These are phyloP conservation scores for Lachancea thermotolerans DNA, from an alignment of 805 yeast genomes.

Conservation along the genomic window DNA sequence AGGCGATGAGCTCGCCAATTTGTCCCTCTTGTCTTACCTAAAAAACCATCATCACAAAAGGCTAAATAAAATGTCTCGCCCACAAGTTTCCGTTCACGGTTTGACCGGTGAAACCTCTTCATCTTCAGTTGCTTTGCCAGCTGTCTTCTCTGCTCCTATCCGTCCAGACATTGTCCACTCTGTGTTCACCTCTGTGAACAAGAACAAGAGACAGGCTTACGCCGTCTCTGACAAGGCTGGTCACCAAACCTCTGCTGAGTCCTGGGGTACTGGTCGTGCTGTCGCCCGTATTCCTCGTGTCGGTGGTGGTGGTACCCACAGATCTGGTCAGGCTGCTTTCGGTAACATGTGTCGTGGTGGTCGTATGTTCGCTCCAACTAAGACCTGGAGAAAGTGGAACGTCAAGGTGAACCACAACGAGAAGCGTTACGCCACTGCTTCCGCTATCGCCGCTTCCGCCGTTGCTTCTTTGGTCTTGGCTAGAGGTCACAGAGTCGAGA, in stretches of 20 bases:
- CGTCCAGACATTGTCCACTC: conserved; percentile 99
- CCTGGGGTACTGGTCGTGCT: conserved; percentile 99
- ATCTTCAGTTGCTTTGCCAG: conserved; percentile 87
- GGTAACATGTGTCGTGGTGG: conserved; percentile 99
- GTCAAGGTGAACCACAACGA: conserved; percentile 99
- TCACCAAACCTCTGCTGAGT: conserved; percentile 99
- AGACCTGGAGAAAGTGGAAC: conserved; percentile 99
- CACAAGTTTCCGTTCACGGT: conserved; percentile 94
- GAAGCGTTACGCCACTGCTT: conserved; percentile 99
- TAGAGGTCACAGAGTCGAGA: conserved; percentile 99
- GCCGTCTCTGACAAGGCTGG: conserved; percentile 99
- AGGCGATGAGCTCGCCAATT: not conserved
- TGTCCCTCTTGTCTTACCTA: not conserved
- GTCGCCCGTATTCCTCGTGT: conserved; percentile 99
- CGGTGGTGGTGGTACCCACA: conserved; percentile 99
- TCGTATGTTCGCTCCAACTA: conserved; percentile 99
- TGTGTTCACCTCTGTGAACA: conserved; percentile 96
- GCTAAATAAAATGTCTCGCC: conserved; percentile 60
- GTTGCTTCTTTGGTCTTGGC: conserved; percentile 97
- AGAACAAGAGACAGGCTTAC: conserved; percentile 99
- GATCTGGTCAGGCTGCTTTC: conserved; percentile 99
- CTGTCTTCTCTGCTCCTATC: conserved; percentile 99
- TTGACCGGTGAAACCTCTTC: conserved; percentile 81
- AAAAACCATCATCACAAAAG: conserved; percentile 13
- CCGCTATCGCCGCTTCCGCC: conserved; percentile 98